Percentiles rank a stretch among this genome's conserved stretches.
Conservation (phyloP, 2,329 filamentous ascomycete genomes). For the Sporothrix globosa region DNA sequence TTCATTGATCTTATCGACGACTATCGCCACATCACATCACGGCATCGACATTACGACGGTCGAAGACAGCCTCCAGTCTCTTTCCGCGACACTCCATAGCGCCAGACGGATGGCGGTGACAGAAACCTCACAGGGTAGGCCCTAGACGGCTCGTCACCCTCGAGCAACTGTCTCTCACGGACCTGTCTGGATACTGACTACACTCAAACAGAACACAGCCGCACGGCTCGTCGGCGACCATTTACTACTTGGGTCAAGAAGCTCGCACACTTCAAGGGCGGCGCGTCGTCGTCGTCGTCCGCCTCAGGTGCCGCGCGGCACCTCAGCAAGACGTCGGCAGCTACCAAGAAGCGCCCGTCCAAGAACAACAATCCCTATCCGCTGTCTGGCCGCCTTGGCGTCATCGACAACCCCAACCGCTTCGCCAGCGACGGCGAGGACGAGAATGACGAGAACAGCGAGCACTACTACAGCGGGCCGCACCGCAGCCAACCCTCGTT, state of each 20-base stretch:
- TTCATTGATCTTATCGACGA: background rate
- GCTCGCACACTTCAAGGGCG: constrained; percentile 77
- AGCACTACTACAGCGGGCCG: constrained; percentile 19
- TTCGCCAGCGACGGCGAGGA: constrained; percentile 21
- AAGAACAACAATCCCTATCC: constrained; percentile 92
- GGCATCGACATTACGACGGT: constrained; percentile 1
- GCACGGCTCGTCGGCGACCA: constrained; percentile 72
- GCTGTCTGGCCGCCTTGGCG: constrained; percentile 66
- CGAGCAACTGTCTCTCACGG: background rate
- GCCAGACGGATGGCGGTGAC: constrained; percentile 39
- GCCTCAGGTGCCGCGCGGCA: constrained; percentile 58
- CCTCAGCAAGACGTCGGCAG: constrained; percentile 43
- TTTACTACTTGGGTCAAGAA: constrained; percentile 96
- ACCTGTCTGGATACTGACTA: too few relatives aligned
- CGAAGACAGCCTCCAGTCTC: background rate
- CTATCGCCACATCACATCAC: background rate
- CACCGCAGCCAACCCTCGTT: constrained; percentile 55
- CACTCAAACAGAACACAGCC: constrained; percentile 59
- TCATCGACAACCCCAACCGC: constrained; percentile 30
- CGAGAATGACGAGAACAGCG: background rate
- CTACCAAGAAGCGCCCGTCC: constrained; percentile 60
- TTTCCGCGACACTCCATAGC: background rate
- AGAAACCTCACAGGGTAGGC: constrained; percentile 40
- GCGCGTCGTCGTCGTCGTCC: constrained; percentile 45
- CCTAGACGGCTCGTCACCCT: background rate